Conservation (phyloP, 2,329 filamentous ascomycete genomes). For the Myriosclerotinia duriaeana region DNA sequence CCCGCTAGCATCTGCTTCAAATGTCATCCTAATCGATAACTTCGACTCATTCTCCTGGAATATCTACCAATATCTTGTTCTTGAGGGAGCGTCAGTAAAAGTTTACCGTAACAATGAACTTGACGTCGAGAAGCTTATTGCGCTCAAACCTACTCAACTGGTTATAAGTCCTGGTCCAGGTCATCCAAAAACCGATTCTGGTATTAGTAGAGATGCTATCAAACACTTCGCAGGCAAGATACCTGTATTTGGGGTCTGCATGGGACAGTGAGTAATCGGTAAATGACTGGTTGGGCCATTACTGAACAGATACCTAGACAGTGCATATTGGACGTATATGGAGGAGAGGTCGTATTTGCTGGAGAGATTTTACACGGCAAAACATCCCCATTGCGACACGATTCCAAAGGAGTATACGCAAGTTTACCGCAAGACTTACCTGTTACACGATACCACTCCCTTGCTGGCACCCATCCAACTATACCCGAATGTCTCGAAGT, state of each 20-base stretch:
- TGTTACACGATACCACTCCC: constrained; percentile 93
- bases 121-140: constrained; percentile 77
- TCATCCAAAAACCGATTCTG: constrained; percentile 87
- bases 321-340: constrained; percentile 93
- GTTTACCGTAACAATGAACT: constrained; percentile 94
- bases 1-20: constrained; percentile 75
- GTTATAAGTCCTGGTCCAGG: constrained; percentile 94
- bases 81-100: constrained; percentile 90
- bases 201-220: constrained; percentile 90
- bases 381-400: constrained; percentile 86
- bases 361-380: constrained; percentile 98
- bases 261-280: constrained; percentile 73
- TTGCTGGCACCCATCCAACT: constrained; percentile 86
- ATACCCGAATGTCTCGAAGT: constrained; percentile 84
- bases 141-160: constrained; percentile 84
- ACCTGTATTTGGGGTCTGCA: constrained; percentile 94
- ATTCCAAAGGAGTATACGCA: constrained; percentile 86
- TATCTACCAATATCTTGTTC: constrained; percentile 94
- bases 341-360: constrained; percentile 85
- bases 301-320: constrained; percentile 55
- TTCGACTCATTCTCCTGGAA: constrained; percentile 99
- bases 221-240: constrained; percentile 90
- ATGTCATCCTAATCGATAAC: constrained; percentile 95
- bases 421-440: constrained; percentile 77
- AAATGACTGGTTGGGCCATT: not conserved